phyloP scores from a whole-genome alignment of 129 eudicot genomes.

The Ambrosia trifida region DNA sequence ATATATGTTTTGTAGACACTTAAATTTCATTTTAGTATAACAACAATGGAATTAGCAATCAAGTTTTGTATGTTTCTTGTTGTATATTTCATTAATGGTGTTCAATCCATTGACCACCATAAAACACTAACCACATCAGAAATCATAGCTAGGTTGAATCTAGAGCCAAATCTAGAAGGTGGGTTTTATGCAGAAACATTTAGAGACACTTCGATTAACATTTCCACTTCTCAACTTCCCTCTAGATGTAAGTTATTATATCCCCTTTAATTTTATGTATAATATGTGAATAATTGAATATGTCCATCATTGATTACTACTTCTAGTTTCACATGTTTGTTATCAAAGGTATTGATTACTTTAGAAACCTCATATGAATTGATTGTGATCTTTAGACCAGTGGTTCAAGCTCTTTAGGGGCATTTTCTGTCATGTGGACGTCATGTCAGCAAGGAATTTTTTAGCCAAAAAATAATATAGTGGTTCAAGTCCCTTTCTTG shows the following conservation, averaged over 20 bases:
- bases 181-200: constrained; percentile 66
- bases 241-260: constrained; percentile 46
- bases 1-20: not conserved
- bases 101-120: constrained; percentile 20
- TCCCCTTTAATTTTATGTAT: not conserved
- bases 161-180: constrained; percentile 71
- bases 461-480: no score
- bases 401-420: no score
- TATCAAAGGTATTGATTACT: not conserved
- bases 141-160: constrained; percentile 52
- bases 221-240: constrained; percentile 67
- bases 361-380: no score
- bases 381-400: no score
- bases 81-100: not conserved
- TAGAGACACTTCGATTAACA: constrained; percentile 59
- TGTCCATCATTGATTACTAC: no score
- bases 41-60: constrained; percentile 1
- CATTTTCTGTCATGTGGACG: no score
- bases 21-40: not conserved
- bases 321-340: not conserved
- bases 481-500: no score
- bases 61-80: constrained; percentile 2
- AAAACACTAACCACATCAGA: constrained; percentile 40
- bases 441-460: no score
- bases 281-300: no score